A percentile compares a stretch with the other conserved stretches of the same genome.
These are phyloP conservation scores for Grosmannia penicillata DNA, from an alignment of 2,329 filamentous ascomycete genomes.

Conservation along the genomic window DNA sequence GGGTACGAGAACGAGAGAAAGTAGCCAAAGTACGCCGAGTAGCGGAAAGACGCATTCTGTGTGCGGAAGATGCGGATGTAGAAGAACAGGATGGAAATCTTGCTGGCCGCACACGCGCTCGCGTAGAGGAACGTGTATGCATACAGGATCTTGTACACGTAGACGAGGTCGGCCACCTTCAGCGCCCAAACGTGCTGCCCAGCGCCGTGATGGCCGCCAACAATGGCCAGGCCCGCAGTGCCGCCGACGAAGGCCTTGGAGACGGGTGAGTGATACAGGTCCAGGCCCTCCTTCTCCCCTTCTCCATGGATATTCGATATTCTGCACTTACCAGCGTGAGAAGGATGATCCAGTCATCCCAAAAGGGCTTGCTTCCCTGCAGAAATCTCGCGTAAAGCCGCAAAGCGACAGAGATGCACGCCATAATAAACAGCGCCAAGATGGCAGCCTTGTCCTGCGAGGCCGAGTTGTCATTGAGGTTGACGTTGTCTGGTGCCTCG, in stretches of 20 bases:
- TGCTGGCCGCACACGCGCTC: slow-evolving; percentile 5
- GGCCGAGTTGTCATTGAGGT: background rate
- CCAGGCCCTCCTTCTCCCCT: too few relatives aligned
- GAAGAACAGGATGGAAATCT: slow-evolving; percentile 13
- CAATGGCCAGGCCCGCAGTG: background rate
- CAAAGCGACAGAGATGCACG: background rate
- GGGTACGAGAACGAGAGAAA: slow-evolving; percentile 8
- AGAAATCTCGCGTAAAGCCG: background rate
- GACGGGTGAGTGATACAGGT: background rate
- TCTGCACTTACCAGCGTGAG: background rate
- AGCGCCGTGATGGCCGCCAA: background rate
- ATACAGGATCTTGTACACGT: slow-evolving; percentile 12
- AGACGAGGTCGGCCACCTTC: background rate
- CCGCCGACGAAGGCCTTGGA: background rate
- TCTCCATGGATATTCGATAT: too few relatives aligned
- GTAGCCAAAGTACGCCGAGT: background rate
- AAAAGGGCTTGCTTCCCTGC: background rate
- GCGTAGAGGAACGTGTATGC: slow-evolving; percentile 10
- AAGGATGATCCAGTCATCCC: background rate
- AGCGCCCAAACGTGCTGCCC: slow-evolving; percentile 4
- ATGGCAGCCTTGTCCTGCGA: background rate
- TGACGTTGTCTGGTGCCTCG: background rate
- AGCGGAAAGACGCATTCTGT: background rate
- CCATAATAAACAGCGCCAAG: slow-evolving; percentile 2
- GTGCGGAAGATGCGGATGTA: slow-evolving; percentile 11